These are phyloP conservation scores for Phytophthora melonis DNA, from an alignment of 352 stramenopile genomes.

Conservation along the genomic window DNA sequence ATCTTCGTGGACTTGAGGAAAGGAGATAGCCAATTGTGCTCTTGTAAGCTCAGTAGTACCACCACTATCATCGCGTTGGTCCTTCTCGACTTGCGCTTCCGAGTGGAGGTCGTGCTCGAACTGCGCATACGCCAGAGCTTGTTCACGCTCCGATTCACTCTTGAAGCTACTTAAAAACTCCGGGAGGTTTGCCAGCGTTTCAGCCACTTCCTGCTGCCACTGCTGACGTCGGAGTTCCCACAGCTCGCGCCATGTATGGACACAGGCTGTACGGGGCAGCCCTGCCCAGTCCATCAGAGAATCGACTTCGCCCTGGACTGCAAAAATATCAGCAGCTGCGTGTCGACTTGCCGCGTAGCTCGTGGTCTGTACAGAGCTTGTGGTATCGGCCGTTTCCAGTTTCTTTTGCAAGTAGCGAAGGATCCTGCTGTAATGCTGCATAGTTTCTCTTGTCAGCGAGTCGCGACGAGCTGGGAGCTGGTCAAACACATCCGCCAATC, in stretches of 20 bases:
- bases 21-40: neutral
- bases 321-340: slow-evolving; percentile 10
- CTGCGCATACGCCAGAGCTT: slow-evolving; percentile 8
- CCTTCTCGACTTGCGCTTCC: neutral
- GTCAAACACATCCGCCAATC: slow-evolving; percentile 4
- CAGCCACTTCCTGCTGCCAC: neutral
- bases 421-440: slow-evolving; percentile 1
- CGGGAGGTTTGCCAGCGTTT: slow-evolving; percentile 2
- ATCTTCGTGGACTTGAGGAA: neutral
- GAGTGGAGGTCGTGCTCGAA: slow-evolving; percentile 9
- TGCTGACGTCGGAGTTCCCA: slow-evolving; percentile 8
- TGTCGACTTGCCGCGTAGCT: slow-evolving; percentile 7
- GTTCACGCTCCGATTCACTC: slow-evolving; percentile 3
- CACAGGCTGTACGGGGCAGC: neutral
- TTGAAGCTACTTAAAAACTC: neutral
- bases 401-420: neutral
- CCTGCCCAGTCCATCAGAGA: neutral
- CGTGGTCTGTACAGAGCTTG: neutral
- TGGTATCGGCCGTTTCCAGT: neutral
- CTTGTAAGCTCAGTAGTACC: neutral
- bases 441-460: neutral
- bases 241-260: slow-evolving; percentile 9
- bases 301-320: slow-evolving; percentile 3
- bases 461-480: neutral
- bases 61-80: neutral